Base-by-base conservation (phyloP, 352 stramenopile species). In the Thraustotheca clavata region DNA sequence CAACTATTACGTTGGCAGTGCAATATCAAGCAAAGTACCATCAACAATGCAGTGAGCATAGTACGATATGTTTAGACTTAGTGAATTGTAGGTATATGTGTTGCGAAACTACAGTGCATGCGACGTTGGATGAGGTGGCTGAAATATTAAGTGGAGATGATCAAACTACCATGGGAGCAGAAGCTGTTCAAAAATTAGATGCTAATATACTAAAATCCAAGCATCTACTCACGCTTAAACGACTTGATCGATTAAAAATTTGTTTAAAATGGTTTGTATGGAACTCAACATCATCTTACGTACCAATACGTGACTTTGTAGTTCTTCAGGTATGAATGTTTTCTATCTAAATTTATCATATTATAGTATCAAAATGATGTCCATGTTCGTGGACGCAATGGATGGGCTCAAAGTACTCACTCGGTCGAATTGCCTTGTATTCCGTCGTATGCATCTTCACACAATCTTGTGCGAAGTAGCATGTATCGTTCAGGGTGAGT, bases 101-200 rank as follows among this genome's bases (percentile, higher is more conserved):
- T 39, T 83, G 83, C 32, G 71, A 77, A 18, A 88, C 78, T 33
- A 79, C 73, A n/a, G 88, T 93, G 33, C 82, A 82, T 62, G 83
- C 83, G 20, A 79, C 76, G 26, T 76, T 93, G 34, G 83, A 93
- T 62, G 83, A 93, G 33, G 77, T 93, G 22, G 78, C 80, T 29
- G 79, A 88, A 35, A 87, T 93, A 70, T 89, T 93, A 65, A 73
- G 73, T 38, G 75, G 89, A 20, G 82, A 90, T 59, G 88, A 78
- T 48, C 62, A 39, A 11, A 54, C 79, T 34, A 78, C 77, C 22
- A 90, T 91, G 63, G 55, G 29, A 4, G 27, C 33, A 2, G 55
- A 62, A 22, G 39, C 39, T 8, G 34, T 54, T 12, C 24, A 24
- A 18, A 26, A 52, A 3, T 24, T 62, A 6, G 36, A 62, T 7